These are phyloP conservation scores for Citrus trifoliata DNA, from an alignment of 345 rosid genomes.

Conservation along the genomic window DNA sequence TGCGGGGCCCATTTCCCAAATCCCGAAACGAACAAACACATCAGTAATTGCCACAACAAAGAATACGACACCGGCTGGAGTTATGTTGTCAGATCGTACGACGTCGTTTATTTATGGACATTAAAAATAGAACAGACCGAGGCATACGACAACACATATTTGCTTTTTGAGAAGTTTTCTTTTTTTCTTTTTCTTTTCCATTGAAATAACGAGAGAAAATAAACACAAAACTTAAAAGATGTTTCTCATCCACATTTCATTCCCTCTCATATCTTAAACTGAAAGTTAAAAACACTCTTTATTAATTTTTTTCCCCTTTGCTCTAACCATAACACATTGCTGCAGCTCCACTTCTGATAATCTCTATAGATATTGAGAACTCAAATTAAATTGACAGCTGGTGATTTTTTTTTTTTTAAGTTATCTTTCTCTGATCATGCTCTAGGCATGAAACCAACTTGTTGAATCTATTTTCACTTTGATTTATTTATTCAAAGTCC, in stretches of 20 bases:
- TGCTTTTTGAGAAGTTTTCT: too few relatives aligned
- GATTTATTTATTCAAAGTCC: slow-evolving; percentile 8
- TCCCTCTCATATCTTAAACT: not conserved
- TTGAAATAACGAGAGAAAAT: not conserved
- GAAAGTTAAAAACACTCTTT: not conserved
- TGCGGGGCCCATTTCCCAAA: slow-evolving; percentile 24
- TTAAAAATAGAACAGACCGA: not conserved
- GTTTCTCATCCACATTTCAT: slow-evolving; percentile 4
- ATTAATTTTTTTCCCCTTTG: not conserved
- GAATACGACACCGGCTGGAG: not conserved
- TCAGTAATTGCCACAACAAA: too few relatives aligned
- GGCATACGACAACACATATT: too few relatives aligned
- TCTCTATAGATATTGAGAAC: not conserved
- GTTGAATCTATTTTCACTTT: slow-evolving; percentile 5
- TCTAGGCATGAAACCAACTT: slow-evolving; percentile 4
- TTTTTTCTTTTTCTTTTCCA: not conserved
- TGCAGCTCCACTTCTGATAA: not conserved
- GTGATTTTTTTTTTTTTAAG: not conserved
- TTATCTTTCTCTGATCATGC: slow-evolving; percentile 1
- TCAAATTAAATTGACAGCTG: slow-evolving; percentile 11
- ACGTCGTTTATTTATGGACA: not conserved
- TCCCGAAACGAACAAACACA: slow-evolving; percentile 13
- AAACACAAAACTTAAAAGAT: not conserved
- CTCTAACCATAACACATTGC: not conserved
- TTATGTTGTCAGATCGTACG: not conserved